These are phyloP conservation scores for Spencermartinsiella europaea DNA, from an alignment of 805 yeast species.

Conservation along the genomic window DNA sequence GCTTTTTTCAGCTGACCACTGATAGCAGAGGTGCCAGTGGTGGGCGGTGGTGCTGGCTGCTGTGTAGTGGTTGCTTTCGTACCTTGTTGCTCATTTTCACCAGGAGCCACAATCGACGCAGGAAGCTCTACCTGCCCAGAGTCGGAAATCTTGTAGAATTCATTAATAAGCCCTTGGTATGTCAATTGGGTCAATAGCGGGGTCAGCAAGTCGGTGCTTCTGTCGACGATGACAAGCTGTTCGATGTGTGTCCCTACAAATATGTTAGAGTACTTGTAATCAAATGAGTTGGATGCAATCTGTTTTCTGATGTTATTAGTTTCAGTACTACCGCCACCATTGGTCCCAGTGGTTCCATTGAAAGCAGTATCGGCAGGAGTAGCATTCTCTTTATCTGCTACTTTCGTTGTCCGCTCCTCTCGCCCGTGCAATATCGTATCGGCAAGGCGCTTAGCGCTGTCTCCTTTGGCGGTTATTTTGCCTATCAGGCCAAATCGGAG, in stretches of 20 bases:
- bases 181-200: slow-evolving; percentile 72
- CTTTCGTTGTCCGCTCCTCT: slow-evolving; percentile 29
- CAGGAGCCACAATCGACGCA: slow-evolving; percentile 18
- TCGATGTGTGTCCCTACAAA: slow-evolving; percentile 33
- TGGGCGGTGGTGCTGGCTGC: neutral
- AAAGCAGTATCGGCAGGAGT: neutral
- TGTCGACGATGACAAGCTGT: slow-evolving; percentile 73
- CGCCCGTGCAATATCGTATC: slow-evolving; percentile 33
- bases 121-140: slow-evolving; percentile 33
- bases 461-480: slow-evolving; percentile 57
- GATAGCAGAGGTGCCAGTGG: slow-evolving; percentile 4
- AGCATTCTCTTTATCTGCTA: slow-evolving; percentile 7
- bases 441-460: slow-evolving; percentile 45
- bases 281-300: slow-evolving; percentile 16
- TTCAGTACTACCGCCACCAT: neutral
- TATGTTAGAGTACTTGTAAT: slow-evolving; percentile 26
- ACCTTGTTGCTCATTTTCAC: neutral
- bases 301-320: neutral
- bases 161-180: slow-evolving; percentile 78
- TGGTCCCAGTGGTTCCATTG: neutral
- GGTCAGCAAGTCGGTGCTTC: slow-evolving; percentile 69
- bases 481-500: slow-evolving; percentile 42
- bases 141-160: slow-evolving; percentile 46
- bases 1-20: slow-evolving; percentile 19
- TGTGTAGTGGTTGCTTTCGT: too few species aligned